Conservation (phyloP, 306 rosid species). For the Trifolium pratense region DNA sequence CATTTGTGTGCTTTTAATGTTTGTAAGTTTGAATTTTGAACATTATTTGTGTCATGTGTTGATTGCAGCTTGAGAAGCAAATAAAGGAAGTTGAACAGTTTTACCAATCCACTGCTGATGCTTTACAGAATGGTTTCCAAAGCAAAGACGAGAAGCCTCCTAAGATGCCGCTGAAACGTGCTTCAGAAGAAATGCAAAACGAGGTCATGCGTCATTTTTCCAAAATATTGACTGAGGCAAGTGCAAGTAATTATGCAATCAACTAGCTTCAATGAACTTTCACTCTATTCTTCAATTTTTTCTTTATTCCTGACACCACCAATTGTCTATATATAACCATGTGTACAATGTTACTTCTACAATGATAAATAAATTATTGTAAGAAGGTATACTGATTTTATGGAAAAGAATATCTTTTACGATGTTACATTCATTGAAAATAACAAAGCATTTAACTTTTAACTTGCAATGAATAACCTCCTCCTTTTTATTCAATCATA, state of each 20-base stretch:
- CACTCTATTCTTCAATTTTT: too few relatives aligned
- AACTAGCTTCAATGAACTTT: too few relatives aligned
- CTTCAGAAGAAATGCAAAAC: slow-evolving; percentile 70
- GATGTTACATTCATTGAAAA: too few relatives aligned
- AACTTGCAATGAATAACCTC: not conserved
- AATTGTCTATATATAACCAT: too few relatives aligned
- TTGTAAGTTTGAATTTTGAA: slow-evolving; percentile 5
- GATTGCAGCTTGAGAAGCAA: slow-evolving; percentile 69
- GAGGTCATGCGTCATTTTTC: slow-evolving; percentile 71
- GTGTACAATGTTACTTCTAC: too few relatives aligned
- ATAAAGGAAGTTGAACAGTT: slow-evolving; percentile 60
- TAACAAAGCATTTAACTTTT: too few relatives aligned
- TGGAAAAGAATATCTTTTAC: too few relatives aligned
- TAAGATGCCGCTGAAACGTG: slow-evolving; percentile 61
- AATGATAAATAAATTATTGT: too few relatives aligned
- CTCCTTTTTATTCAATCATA: too few relatives aligned
- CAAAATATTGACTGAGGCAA: slow-evolving; percentile 69
- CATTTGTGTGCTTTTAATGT: not conserved
- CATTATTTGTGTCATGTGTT: slow-evolving; percentile 27
- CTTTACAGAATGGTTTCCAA: slow-evolving; percentile 49
- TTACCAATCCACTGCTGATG: slow-evolving; percentile 39
- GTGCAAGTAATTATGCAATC: not conserved
- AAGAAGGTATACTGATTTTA: too few relatives aligned
- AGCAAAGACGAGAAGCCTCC: too few relatives aligned
- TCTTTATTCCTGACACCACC: too few relatives aligned